Conservation (phyloP, 331 rosid genomes). For the Saraca asoca region DNA sequence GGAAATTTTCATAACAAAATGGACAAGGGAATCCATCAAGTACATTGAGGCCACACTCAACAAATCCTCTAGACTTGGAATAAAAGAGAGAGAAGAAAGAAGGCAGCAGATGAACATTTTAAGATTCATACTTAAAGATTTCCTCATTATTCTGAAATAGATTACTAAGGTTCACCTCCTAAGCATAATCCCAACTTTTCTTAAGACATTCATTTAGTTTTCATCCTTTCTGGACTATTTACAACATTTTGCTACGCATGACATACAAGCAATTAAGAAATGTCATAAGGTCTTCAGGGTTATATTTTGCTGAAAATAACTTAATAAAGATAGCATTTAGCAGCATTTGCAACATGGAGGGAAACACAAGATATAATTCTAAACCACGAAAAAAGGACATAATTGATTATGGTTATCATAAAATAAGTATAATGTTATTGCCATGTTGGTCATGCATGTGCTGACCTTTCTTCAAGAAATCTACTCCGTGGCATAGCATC, state of each 20-base stretch:
- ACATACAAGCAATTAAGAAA: background rate
- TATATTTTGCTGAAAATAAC: constrained; percentile 7
- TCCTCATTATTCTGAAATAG: too few species aligned
- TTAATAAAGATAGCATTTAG: background rate
- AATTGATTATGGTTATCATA: background rate
- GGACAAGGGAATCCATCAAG: constrained; percentile 2
- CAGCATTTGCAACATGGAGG: constrained; percentile 26
- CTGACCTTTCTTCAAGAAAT: constrained; percentile 81
- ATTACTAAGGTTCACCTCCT: too few species aligned
- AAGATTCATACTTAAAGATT: too few species aligned
- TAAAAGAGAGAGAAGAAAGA: background rate
- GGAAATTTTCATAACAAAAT: constrained; percentile 14
- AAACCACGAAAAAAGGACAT: background rate
- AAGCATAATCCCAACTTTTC: too few species aligned
- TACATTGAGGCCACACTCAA: constrained; percentile 19
- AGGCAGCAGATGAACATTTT: constrained; percentile 22
- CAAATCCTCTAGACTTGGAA: background rate
- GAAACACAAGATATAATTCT: constrained; percentile 2
- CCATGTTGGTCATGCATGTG: constrained; percentile 15
- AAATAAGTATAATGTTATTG: constrained; percentile 9
- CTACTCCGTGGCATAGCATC: constrained; percentile 54
- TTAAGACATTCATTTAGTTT: too few species aligned
- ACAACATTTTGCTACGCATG: background rate
- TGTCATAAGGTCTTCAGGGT: background rate
- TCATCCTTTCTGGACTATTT: background rate